A percentile compares a stretch with the other conserved stretches of the same genome.
Conservation (phyloP, 345 rosid genomes). For the Eucalyptus tenuipes region DNA sequence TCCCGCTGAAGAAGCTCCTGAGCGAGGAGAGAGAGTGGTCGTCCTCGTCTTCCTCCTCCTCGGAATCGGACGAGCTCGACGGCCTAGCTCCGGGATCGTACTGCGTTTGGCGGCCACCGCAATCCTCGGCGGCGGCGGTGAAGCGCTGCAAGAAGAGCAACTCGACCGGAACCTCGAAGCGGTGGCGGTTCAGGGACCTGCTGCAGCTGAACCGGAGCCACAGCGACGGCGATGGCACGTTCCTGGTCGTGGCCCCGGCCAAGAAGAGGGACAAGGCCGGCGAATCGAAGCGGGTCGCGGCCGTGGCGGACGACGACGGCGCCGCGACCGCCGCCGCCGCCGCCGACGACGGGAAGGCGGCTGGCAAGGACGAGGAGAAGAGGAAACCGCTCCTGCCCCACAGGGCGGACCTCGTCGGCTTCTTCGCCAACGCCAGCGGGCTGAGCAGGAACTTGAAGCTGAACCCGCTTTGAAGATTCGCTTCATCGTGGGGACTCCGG, state of each 20-base stretch:
- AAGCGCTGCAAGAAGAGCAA: conserved; percentile 56
- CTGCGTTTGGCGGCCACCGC: conserved; percentile 59
- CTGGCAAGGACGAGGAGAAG: conserved; percentile 17
- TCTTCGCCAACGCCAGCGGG: conserved; percentile 35
- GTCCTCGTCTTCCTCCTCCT: conserved; percentile 32
- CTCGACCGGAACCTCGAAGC: conserved; percentile 52
- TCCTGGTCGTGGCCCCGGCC: conserved; percentile 25
- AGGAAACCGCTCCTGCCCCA: conserved; percentile 38
- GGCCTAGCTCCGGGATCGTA: conserved; percentile 27
- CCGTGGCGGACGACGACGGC: not conserved
- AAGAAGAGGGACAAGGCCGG: not conserved
- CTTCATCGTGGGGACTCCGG: not conserved
- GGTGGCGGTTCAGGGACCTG: conserved; percentile 46
- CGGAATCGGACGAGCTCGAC: conserved; percentile 56
- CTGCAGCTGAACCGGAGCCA: conserved; percentile 27
- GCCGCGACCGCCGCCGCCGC: not conserved
- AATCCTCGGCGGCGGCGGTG: not conserved
- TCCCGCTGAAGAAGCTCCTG: conserved; percentile 36
- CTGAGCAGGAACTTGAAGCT: conserved; percentile 25
- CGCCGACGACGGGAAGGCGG: not conserved
- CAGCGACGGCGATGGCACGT: conserved; percentile 52
- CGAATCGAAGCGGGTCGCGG: not conserved
- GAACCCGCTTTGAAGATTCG: conserved; percentile 30
- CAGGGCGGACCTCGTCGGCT: conserved; percentile 36
- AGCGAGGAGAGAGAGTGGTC: conserved; percentile 29